These are phyloP conservation scores for Termitomyces sp. DNA, from an alignment of 768 basidiomycete species.

Conservation along the genomic window DNA sequence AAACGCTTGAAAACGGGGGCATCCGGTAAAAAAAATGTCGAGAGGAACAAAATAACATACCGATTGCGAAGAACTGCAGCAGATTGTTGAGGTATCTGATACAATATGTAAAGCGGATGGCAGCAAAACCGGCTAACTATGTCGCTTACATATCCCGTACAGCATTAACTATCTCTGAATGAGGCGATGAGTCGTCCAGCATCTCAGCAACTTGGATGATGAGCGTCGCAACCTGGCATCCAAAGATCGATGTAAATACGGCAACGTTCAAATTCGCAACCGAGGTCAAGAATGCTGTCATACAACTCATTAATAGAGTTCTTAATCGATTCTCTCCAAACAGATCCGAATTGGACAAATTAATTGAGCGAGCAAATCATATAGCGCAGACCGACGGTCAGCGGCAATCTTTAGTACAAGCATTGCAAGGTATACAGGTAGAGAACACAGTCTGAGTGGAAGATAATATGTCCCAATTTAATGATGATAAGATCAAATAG, in stretches of 20 bases:
- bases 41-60: slow-evolving; percentile 17
- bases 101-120: slow-evolving; percentile 4
- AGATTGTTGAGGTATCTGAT: slow-evolving; percentile 18
- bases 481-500: too few species aligned
- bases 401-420: neutral
- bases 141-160: slow-evolving; percentile 2
- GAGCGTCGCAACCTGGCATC: neutral
- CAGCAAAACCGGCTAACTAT: neutral
- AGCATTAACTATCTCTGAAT: neutral
- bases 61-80: slow-evolving; percentile 26
- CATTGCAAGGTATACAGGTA: neutral
- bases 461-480: too few species aligned
- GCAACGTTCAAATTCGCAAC: neutral
- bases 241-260: neutral
- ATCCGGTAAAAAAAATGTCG: neutral
- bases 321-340: neutral
- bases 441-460: neutral
- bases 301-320: too few species aligned
- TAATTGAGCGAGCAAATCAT: neutral
- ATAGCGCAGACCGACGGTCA: neutral
- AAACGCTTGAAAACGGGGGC: slow-evolving; percentile 18
- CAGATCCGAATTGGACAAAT: neutral
- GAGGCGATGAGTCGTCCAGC: slow-evolving; percentile 20
- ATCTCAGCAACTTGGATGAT: neutral
- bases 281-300: neutral